Evolutionary conservation across 176 grass and related monocot genomes (phyloP).

Genomic region (Stipa capillata): DNA sequence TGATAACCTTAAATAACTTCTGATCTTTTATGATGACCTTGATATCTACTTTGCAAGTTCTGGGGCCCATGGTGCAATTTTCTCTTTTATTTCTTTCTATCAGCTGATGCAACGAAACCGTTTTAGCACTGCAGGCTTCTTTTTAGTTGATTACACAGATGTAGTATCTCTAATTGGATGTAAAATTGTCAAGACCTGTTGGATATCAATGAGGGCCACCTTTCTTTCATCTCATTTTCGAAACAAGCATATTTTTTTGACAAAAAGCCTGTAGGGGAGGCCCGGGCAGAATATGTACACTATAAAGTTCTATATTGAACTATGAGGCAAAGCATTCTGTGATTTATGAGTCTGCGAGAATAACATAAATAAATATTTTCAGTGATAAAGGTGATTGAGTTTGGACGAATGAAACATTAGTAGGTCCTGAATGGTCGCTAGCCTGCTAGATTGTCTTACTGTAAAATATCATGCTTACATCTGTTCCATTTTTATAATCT

Average conservation of each 20-base stretch:
- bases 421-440: neutral
- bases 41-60: conserved; percentile 4
- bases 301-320: neutral
- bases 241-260: neutral
- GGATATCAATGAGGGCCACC: neutral
- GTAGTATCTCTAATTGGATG: neutral
- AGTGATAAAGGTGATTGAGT: neutral
- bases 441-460: neutral
- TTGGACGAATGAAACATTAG: neutral
- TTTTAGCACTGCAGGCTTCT: neutral
- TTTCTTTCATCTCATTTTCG: neutral
- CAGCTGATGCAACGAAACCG: neutral
- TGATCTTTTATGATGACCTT: neutral
- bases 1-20: neutral
- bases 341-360: neutral
- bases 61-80: neutral
- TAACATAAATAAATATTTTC: neutral
- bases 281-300: neutral
- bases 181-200: neutral
- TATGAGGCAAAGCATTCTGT: neutral
- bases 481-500: neutral
- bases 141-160: neutral
- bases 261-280: no score
- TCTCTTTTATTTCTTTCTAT: neutral
- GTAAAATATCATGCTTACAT: neutral